phyloP scores from a whole-genome alignment of 2,329 filamentous ascomycete genomes.

The Capronia americana region DNA sequence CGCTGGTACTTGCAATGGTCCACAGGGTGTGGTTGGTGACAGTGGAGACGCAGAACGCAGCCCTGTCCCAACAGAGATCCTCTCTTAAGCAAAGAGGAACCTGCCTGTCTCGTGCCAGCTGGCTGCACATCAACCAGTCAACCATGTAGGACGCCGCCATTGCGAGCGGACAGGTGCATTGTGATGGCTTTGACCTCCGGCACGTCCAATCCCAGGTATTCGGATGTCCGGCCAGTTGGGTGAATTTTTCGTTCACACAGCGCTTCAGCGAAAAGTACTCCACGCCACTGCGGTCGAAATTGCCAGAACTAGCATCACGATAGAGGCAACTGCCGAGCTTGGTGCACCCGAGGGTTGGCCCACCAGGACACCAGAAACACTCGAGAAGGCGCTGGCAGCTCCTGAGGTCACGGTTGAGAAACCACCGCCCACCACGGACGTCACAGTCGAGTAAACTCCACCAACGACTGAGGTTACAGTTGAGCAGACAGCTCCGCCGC shows the following conservation, averaged over 20 bases:
- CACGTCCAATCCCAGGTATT: background rate
- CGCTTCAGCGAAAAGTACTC: conserved; percentile 14
- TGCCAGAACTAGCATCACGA: conserved; percentile 6
- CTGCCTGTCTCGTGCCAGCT: background rate
- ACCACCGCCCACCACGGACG: conserved; percentile 23
- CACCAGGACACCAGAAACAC: conserved; percentile 30
- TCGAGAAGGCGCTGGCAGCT: conserved; percentile 26
- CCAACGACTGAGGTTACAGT: conserved; percentile 24
- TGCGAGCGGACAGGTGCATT: background rate
- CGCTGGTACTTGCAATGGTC: background rate
- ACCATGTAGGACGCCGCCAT: background rate
- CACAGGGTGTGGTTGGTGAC: background rate
- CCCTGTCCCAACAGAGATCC: background rate
- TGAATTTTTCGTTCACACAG: background rate
- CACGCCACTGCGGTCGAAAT: conserved; percentile 9
- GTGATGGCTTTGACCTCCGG: background rate
- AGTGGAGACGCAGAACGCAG: background rate
- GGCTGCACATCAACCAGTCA: background rate
- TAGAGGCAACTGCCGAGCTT: conserved; percentile 6
- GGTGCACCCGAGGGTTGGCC: conserved; percentile 12
- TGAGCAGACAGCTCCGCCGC: conserved; percentile 6
- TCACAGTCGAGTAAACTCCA: conserved; percentile 31
- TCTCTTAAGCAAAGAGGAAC: background rate
- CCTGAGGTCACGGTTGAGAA: conserved; percentile 28
- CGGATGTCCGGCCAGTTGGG: background rate